A percentile compares a stretch with the other conserved stretches of the same genome.
These are phyloP conservation scores for Globisporangium takayamanum DNA, from an alignment of 352 stramenopile genomes.

Conservation along the genomic window DNA sequence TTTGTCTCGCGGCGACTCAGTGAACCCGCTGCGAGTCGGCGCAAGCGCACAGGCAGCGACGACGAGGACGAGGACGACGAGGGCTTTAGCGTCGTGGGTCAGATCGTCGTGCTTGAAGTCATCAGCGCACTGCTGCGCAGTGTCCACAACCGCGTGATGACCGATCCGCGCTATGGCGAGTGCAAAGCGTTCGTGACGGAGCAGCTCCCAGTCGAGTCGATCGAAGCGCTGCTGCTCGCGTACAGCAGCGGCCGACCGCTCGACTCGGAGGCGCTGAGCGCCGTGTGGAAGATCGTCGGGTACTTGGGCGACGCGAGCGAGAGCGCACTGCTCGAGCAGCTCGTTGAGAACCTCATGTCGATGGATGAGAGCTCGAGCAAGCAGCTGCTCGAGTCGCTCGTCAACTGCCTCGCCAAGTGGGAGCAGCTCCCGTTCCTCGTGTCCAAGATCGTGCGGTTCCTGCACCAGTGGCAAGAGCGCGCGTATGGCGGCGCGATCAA, in stretches of 20 bases:
- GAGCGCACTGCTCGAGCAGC: conserved; percentile 42
- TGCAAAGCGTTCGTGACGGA: conserved; percentile 69
- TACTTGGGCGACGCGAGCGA: conserved; percentile 60
- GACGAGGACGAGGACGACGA: conserved; percentile 65
- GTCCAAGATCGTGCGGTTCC: conserved; percentile 50
- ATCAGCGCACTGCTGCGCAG: conserved; percentile 70
- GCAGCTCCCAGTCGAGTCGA: conserved; percentile 51
- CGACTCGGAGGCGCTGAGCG: conserved; percentile 61
- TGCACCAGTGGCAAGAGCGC: conserved; percentile 49
- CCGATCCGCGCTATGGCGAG: conserved; percentile 58
- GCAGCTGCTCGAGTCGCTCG: conserved; percentile 71
- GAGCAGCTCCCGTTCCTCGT: conserved; percentile 60
- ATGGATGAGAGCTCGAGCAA: conserved; percentile 70
- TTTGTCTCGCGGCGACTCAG: conserved; percentile 68
- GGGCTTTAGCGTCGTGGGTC: conserved; percentile 56
- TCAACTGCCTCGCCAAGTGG: conserved; percentile 74
- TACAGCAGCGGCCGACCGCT: conserved; percentile 56
- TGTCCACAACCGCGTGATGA: conserved; percentile 62
- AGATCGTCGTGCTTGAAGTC: conserved; percentile 72
- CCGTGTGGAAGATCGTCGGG: conserved; percentile 70
- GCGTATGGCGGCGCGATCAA: conserved; percentile 19
- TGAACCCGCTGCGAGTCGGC: conserved; percentile 12
- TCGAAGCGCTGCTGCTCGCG: conserved; percentile 56
- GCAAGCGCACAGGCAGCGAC: conserved; percentile 29
- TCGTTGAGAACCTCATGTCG: conserved; percentile 62